Evolutionary conservation across 768 basidiomycete genomes (phyloP), one percentile per base, ranked within the genome.

Genomic region (Boletus rubescentipes): DNA sequence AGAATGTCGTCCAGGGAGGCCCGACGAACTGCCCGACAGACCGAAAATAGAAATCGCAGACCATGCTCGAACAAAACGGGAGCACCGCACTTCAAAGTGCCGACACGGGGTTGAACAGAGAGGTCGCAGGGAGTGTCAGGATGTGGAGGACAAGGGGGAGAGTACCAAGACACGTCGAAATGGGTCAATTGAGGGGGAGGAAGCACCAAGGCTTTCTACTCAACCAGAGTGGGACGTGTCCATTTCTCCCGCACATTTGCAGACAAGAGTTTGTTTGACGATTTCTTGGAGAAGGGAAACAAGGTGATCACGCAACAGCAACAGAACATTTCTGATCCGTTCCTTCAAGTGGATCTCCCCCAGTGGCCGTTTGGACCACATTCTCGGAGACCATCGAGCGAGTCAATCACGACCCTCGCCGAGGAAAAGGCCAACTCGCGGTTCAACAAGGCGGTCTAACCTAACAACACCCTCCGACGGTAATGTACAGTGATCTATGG

Each of bases 341-440:
- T 95, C 78, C 70, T 93, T 40, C 65, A 64, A n/a, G 40, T 46
- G 11, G 89, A 93, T 34, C 73, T 82, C 9, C 91, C 91, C 9
- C 76, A 72, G 30, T 79, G 81, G 55, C 91, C 93, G 1, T 95
- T 96, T 70, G 90, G 90, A 48, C 61, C 75, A 11, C 90, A 93
- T 67, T 92, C 89, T 39, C 80, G 93, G 6, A 80, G 82, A 7
- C 86, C 87, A 0, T 94, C 92, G 1, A 85, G 89, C n/a, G 94
- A 96, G 63, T 93, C 92, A 5, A 94, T 96, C 51, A 85, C 89
- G 14, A 88, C 91, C 4, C 93, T 96, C 49, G 87, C 93, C 30
- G 92, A 94, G 58, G 93, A 96, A 62, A 96, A 96, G 76, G 76
- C 79, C 1, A 89, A 89, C 58, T 93, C 94, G 21, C 93, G 93